Base-by-base conservation (phyloP, 176 grass and related monocot species). In the Pontederia paniculata region DNA sequence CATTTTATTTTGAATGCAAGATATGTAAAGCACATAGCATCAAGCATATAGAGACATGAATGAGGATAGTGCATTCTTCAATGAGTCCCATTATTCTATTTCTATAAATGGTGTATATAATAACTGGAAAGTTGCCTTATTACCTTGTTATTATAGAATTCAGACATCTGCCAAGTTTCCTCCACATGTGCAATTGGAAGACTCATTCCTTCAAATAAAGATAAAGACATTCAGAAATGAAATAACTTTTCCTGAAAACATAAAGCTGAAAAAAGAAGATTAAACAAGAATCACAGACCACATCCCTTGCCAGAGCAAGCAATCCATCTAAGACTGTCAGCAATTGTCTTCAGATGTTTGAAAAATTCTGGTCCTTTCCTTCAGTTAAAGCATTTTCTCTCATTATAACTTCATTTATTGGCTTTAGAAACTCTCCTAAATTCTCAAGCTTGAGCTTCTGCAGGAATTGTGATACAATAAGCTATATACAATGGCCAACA, bases 101-200 rank as follows among this genome's bases (percentile, higher is more conserved):
- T n/a, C n/a, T n/a, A n/a, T n/a, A 37, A 37, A 37, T 37, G 28
- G 28, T 6, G 7, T 37, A 37, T 37, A 6, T 6, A 37, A 5
- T 37, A 37, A 37, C 28, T 37, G 28, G 28, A 37, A 6, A 37
- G 7, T 6, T 37, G 28, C 28, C 28, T 5, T 37, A 37, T 37
- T 91, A 99, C 94, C 94, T 99, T 99, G 63, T 99, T 99, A 71
- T 88, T 93, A 50, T 93, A 99, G 66, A 99, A 99, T 73, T 99
- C 94, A 67, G 94, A 87, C 80, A 88, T 93, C 80, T 99, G 94
- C 94, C 94, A 99, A 60, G 68, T 81, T 76, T 99, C 94, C 74
- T 99, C 94, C 28, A 93, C 81, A 80, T 99, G 94, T 70, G 94
- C 78, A 21, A 75, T 91, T 64, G 87, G 94, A 65, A 99, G 81